phyloP scores from a whole-genome alignment of 2,329 filamentous ascomycete species.

The Fusarium irregulare region DNA sequence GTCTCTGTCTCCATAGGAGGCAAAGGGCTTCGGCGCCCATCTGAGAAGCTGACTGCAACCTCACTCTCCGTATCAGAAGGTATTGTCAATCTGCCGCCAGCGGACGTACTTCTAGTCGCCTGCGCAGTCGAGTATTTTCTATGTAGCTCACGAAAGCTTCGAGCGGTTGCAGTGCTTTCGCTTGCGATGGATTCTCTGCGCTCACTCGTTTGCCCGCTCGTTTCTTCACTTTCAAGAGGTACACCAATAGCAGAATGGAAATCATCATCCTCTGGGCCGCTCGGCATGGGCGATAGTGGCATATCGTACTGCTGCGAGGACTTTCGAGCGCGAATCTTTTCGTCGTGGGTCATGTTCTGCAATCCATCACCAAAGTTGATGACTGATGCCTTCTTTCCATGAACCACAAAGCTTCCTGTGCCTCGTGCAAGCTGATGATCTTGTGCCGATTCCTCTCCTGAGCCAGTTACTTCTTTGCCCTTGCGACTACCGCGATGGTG shows the following conservation, averaged over 20 bases:
- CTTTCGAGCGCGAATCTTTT: slow-evolving; percentile 74
- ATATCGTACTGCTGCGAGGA: slow-evolving; percentile 57
- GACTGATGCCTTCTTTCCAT: slow-evolving; percentile 97
- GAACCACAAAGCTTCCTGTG: slow-evolving; percentile 91
- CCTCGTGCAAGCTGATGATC: slow-evolving; percentile 80
- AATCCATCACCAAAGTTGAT: slow-evolving; percentile 97
- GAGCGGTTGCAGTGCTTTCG: slow-evolving; percentile 73
- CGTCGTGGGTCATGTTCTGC: slow-evolving; percentile 79
- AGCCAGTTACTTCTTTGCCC: slow-evolving; percentile 68
- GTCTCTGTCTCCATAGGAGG: slow-evolving; percentile 61
- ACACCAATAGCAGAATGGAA: slow-evolving; percentile 64
- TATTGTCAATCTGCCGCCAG: slow-evolving; percentile 57
- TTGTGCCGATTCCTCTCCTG: slow-evolving; percentile 56
- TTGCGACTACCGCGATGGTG: slow-evolving; percentile 80
- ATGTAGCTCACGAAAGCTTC: slow-evolving; percentile 72
- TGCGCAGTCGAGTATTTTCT: slow-evolving; percentile 68
- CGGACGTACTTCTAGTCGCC: slow-evolving; percentile 55
- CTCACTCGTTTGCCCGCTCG: slow-evolving; percentile 48
- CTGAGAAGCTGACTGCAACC: slow-evolving; percentile 68
- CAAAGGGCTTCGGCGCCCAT: slow-evolving; percentile 67
- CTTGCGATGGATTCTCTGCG: slow-evolving; percentile 73
- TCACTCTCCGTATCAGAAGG: slow-evolving; percentile 71
- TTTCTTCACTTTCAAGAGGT: slow-evolving; percentile 50
- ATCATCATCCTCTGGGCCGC: slow-evolving; percentile 58
- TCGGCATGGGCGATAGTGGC: slow-evolving; percentile 51